Percentiles rank a stretch among this genome's conserved stretches.
Conservation (phyloP, 768 basidiomycete genomes). For the Lentinula guzmanii region DNA sequence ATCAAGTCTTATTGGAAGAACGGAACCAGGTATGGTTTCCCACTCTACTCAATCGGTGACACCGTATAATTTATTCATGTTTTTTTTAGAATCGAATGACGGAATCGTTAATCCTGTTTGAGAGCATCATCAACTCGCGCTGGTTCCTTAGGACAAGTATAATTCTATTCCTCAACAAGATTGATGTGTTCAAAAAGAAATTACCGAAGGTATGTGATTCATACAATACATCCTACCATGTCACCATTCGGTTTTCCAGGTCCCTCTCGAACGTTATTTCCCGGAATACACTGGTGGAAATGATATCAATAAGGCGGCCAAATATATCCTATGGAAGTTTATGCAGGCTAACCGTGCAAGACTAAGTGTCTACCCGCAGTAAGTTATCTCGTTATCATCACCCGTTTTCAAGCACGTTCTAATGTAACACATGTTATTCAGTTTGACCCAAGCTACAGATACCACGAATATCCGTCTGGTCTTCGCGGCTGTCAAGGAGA, state of each 20-base stretch:
- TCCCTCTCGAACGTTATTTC: constrained; percentile 74
- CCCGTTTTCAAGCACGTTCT: neutral
- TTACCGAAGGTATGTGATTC: constrained; percentile 23
- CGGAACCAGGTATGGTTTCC: constrained; percentile 49
- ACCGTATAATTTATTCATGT: neutral
- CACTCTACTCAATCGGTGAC: constrained; percentile 3
- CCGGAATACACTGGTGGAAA: constrained; percentile 85
- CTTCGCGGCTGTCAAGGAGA: constrained; percentile 82
- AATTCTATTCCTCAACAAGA: constrained; percentile 67
- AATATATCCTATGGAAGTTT: constrained; percentile 92
- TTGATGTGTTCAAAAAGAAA: constrained; percentile 73
- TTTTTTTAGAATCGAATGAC: constrained; percentile 61
- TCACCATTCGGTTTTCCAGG: constrained; percentile 12
- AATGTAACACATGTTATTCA: constrained; percentile 15
- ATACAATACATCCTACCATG: neutral
- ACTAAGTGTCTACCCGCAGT: constrained; percentile 91
- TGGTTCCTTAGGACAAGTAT: constrained; percentile 69
- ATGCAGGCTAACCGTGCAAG: constrained; percentile 86
- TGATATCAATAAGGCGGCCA: constrained; percentile 91
- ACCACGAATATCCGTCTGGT: constrained; percentile 75
- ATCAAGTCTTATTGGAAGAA: constrained; percentile 65
- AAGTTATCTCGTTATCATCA: constrained; percentile 20
- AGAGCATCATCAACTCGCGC: constrained; percentile 72
- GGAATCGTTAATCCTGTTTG: constrained; percentile 70
- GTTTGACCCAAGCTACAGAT: constrained; percentile 79